Conservation (phyloP, 345 rosid genomes). For the Cochlearia excelsa region DNA sequence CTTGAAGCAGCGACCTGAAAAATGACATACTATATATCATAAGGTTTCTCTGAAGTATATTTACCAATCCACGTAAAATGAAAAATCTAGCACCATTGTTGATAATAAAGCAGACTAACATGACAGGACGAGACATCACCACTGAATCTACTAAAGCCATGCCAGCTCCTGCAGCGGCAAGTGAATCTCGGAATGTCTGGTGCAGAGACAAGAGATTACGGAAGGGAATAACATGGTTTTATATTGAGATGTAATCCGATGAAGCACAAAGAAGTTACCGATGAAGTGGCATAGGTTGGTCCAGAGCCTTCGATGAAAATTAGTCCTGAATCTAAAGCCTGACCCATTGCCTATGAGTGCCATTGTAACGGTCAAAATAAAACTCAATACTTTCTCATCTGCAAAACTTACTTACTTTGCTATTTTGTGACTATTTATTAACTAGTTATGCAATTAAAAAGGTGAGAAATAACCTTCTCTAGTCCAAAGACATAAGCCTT, state of each 20-base stretch:
- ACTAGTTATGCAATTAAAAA: background rate
- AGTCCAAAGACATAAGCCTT: constrained; percentile 78
- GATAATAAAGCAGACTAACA: constrained; percentile 42
- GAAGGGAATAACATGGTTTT: constrained; percentile 1
- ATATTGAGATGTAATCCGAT: background rate
- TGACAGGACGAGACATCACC: constrained; percentile 74
- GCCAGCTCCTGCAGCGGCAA: constrained; percentile 94
- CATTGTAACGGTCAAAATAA: constrained; percentile 13
- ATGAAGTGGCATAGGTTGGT: constrained; percentile 89
- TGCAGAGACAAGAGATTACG: constrained; percentile 15
- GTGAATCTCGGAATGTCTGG: constrained; percentile 91
- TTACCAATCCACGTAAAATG: background rate
- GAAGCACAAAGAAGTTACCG: constrained; percentile 45
- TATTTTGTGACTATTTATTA: constrained; percentile 1
- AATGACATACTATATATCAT: background rate
- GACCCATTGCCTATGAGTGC: constrained; percentile 67
- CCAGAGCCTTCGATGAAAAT: constrained; percentile 79
- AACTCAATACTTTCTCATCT: constrained; percentile 2
- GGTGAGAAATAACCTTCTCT: constrained; percentile 57
- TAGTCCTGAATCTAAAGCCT: constrained; percentile 66
- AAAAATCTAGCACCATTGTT: background rate
- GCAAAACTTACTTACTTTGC: background rate
- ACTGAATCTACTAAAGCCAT: constrained; percentile 87
- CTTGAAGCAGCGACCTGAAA: constrained; percentile 69
- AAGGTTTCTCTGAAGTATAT: constrained; percentile 5